Conservation (phyloP, 2,329 filamentous ascomycete genomes). For the Stachybotrys elegans region DNA sequence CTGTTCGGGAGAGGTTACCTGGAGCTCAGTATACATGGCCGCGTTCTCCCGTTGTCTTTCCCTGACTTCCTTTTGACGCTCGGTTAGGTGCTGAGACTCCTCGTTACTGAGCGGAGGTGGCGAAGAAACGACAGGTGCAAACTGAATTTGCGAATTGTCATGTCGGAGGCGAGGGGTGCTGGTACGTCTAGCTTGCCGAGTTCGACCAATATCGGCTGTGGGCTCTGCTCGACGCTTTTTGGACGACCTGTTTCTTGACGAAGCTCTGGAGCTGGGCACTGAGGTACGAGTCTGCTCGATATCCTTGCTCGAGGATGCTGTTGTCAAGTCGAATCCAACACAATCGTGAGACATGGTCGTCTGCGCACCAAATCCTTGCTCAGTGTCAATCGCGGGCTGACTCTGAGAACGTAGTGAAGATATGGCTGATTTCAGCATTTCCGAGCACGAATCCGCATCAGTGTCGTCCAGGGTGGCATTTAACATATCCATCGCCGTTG, state of each 20-base stretch:
- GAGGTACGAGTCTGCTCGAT: constrained; percentile 10
- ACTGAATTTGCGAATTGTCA: constrained; percentile 77
- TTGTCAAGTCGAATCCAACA: too few species aligned
- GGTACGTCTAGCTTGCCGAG: constrained; percentile 19
- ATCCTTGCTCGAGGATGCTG: constrained; percentile 21
- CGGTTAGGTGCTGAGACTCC: constrained; percentile 72
- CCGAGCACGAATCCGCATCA: constrained; percentile 58
- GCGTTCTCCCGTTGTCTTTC: constrained; percentile 65
- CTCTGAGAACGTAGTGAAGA: constrained; percentile 51
- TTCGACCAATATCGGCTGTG: constrained; percentile 18
- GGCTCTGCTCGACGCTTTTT: constrained; percentile 22
- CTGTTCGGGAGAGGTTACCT: constrained; percentile 39
- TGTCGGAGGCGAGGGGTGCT: constrained; percentile 59
- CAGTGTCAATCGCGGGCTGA: too few species aligned
- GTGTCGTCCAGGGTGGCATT: constrained; percentile 62
- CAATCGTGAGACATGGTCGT: too few species aligned
- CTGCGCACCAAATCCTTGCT: constrained; percentile 33
- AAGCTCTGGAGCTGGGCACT: constrained; percentile 11
- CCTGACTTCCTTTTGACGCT: constrained; percentile 72
- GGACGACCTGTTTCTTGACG: constrained; percentile 15
- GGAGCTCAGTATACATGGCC: constrained; percentile 63
- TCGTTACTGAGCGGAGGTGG: constrained; percentile 37
- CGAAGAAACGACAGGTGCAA: constrained; percentile 63
- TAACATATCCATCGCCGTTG: constrained; percentile 53
- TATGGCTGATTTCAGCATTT: constrained; percentile 57